Evolutionary conservation across 2,329 filamentous ascomycete species (phyloP), one percentile per base, ranked within the genome.

Genomic region (Claviceps fusiformis): DNA sequence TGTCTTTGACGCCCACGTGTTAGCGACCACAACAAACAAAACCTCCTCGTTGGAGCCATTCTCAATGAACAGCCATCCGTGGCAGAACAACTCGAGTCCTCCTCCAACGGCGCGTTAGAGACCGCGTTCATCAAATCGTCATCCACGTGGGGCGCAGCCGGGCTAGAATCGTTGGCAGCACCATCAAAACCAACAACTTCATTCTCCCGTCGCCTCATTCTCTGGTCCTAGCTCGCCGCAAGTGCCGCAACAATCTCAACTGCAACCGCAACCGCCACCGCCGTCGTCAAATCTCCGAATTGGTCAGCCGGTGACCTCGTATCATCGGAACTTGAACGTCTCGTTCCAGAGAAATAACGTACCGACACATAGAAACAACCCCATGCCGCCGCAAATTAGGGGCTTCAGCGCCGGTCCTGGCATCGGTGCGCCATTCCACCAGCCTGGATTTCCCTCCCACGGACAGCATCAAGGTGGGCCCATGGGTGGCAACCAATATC

Each of bases 401-500:
- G 67, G 64, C 62, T 72, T 72, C 58, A 64, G 64, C 59, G 68
- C 65, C 58, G 70, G 67, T 54, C 68, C 68, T 56, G 64, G 65
- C 59, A 68, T 69, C 55, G 66, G 66, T 57, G 67, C 62, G 60
- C 70, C 71, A 33, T 73, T 73, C 60, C 71, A 73, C 59, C 70
- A 72, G 56, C 67, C 68, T 53, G 77, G 78, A 57, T 81, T 79
- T 62, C 72, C 76, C n/a, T 72, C 74, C 43, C 75, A 78, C 59
- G 68, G 64, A 50, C 76, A 80, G 61, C 72, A 74, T 48, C 78
- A 80, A 60, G 72, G 70, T 53, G 71, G 69, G 43, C 78, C 72
- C 49, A 67, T 91, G 55, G 79, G 80, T 60, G 76, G 78, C 57
- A 87, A 87, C 67, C 82, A 86, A 52, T 95, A 93, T 68, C 81